Evolutionary conservation across 2,329 filamentous ascomycete species (phyloP).

Genomic region (Neopestalotiopsis rosae): DNA sequence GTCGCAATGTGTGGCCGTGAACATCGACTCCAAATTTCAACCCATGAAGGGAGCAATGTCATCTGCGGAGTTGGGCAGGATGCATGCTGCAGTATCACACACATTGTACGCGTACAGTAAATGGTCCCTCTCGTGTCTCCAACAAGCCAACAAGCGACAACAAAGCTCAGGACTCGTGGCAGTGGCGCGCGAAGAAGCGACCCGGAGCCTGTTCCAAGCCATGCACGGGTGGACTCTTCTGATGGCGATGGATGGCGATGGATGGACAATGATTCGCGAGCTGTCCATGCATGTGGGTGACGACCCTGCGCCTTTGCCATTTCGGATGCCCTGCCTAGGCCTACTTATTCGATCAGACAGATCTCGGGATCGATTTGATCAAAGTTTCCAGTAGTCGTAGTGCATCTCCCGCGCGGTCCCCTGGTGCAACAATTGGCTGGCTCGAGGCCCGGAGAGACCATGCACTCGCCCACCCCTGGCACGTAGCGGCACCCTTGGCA

Average conservation of each 20-base stretch:
- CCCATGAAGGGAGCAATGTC: too few relatives aligned
- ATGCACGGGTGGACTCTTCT: neutral
- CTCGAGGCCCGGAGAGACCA: neutral
- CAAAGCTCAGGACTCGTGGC: neutral
- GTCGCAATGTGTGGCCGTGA: too few relatives aligned
- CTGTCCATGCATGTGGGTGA: neutral
- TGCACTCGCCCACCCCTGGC: neutral
- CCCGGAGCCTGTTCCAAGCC: neutral
- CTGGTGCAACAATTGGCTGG: constrained; percentile 1
- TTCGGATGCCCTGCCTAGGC: neutral
- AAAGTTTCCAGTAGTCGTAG: neutral
- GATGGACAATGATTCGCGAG: neutral
- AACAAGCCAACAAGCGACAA: neutral
- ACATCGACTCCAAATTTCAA: too few relatives aligned
- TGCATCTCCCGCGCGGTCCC: neutral
- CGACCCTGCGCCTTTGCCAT: neutral
- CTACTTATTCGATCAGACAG: neutral
- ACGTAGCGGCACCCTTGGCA: neutral
- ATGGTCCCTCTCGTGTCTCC: neutral
- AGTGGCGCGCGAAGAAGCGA: neutral
- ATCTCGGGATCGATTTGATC: constrained; percentile 1
- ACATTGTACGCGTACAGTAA: neutral
- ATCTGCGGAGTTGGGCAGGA: neutral
- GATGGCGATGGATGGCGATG: neutral
- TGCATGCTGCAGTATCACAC: neutral